Percentiles rank a stretch among this genome's conserved stretches.
Conservation (phyloP, 140 eudicot genomes). For the Oenanthe javanica region DNA sequence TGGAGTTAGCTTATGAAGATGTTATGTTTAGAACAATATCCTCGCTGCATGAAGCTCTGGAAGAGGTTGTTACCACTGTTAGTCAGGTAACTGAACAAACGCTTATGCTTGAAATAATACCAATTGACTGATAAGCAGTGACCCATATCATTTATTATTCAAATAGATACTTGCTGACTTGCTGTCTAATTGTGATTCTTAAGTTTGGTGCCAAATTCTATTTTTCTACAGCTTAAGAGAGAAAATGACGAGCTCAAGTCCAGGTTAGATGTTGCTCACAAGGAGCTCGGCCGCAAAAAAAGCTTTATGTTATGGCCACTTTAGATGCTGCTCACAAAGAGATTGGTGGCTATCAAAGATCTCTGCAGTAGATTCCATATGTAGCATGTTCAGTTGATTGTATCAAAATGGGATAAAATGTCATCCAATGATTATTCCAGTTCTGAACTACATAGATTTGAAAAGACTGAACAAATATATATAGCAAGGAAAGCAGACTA, state of each 20-base stretch:
- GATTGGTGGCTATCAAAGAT: not conserved
- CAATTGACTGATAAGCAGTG: not conserved
- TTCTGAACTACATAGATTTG: not conserved
- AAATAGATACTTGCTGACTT: too few species aligned
- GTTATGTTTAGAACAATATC: slow-evolving; percentile 40
- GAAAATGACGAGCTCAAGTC: slow-evolving; percentile 20
- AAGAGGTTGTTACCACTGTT: slow-evolving; percentile 39
- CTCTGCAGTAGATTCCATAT: not conserved
- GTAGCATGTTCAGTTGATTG: not conserved
- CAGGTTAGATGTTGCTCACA: slow-evolving; percentile 1
- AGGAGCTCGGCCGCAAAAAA: not conserved
- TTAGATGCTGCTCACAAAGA: not conserved
- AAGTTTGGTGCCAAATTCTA: not conserved
- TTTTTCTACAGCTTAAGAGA: slow-evolving; percentile 22
- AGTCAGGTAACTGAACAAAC: slow-evolving; percentile 40
- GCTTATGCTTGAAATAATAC: not conserved
- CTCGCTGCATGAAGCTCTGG: slow-evolving; percentile 42
- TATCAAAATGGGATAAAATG: not conserved
- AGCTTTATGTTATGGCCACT: slow-evolving; percentile 4
- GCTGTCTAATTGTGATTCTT: not conserved
- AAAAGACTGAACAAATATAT: not conserved
- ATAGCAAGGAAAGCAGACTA: not conserved
- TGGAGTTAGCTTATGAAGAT: slow-evolving; percentile 46
- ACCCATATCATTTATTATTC: not conserved
- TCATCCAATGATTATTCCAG: not conserved